phyloP scores from a whole-genome alignment of 78 protist genomes.

The Isochrysis galbana region DNA sequence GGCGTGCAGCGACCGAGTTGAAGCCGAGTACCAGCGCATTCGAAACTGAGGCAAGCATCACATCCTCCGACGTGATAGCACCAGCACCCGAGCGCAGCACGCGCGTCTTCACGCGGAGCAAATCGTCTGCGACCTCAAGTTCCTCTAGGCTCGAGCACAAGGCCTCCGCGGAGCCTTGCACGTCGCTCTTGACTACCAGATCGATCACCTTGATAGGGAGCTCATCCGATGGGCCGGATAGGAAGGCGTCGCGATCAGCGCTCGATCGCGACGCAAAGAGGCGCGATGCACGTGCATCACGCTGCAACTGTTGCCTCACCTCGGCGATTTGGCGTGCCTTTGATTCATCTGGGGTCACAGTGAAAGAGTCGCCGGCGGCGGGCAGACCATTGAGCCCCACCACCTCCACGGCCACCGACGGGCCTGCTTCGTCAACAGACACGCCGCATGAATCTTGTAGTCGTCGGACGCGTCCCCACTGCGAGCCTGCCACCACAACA shows the following conservation, averaged over 20 bases:
- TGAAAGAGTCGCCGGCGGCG: neutral
- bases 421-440: neutral
- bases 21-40: neutral
- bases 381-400: neutral
- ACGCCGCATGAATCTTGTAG: neutral
- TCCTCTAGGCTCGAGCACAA: neutral
- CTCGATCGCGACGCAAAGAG: neutral
- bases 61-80: neutral
- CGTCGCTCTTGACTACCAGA: neutral
- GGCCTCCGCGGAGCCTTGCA: constrained; percentile 32
- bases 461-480: neutral
- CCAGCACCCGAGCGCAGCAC: constrained; percentile 20
- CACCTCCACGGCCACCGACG: neutral
- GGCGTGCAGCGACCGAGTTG: neutral
- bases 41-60: constrained; percentile 7
- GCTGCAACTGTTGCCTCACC: neutral
- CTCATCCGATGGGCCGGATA: neutral
- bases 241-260: neutral
- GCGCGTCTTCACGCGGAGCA: constrained; percentile 5
- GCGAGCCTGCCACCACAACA: neutral
- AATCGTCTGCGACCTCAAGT: neutral
- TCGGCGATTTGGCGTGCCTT: neutral
- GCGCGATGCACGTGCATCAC: neutral
- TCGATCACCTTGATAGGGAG: neutral
- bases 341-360: neutral